Evolutionary conservation across 2,329 filamentous ascomycete species (phyloP).

Genomic region (Aspergillus luchuensis): DNA sequence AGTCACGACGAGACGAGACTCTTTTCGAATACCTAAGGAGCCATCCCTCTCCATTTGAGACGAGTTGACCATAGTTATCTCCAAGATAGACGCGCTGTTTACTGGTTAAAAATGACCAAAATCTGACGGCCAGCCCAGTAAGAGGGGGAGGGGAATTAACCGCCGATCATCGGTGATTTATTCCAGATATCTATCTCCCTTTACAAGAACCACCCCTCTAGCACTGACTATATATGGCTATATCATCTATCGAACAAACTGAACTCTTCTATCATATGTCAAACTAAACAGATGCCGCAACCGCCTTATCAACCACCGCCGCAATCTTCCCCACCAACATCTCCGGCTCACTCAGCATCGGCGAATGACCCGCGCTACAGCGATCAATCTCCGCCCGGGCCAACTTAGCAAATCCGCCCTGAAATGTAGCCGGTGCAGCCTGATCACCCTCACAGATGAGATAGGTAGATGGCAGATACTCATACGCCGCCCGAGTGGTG

Average conservation of each 20-base stretch:
- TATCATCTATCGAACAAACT: neutral
- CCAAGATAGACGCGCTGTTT: neutral
- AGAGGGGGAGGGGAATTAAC: neutral
- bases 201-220: neutral
- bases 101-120: neutral
- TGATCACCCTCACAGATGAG: slow-evolving; percentile 9
- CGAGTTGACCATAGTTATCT: neutral
- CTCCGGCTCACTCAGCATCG: slow-evolving; percentile 9
- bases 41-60: neutral
- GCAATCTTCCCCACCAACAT: slow-evolving; percentile 8
- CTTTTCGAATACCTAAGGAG: neutral
- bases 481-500: slow-evolving; percentile 5
- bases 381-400: neutral
- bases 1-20: too few species aligned
- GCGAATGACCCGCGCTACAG: slow-evolving; percentile 10
- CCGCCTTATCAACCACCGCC: slow-evolving; percentile 1
- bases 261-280: neutral
- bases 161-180: neutral
- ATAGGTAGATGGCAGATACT: slow-evolving; percentile 14
- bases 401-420: slow-evolving; percentile 8
- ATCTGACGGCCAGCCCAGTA: neutral
- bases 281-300: neutral
- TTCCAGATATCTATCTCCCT: neutral
- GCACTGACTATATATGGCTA: neutral
- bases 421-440: neutral